Evolutionary conservation across 2,329 filamentous ascomycete species (phyloP), one percentile per base, ranked within the genome.

Genomic region (Nemania abortiva): DNA sequence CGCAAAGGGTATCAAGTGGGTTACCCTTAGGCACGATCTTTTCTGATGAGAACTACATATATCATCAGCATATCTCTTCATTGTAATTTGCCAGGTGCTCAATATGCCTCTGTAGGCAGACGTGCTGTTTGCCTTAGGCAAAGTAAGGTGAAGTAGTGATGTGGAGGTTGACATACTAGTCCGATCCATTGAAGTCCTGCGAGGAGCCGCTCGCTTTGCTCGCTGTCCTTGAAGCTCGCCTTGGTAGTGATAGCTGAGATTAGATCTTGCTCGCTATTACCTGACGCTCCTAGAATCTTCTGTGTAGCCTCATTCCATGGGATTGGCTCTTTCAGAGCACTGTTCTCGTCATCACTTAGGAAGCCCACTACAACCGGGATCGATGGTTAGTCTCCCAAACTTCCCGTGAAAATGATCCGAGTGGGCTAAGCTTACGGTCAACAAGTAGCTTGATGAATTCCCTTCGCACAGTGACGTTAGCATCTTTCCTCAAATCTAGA

Each of bases 1-100:
- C 94, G 83, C 94, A 97, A 47, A 97, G 89, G n/a, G 92, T 95
- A 81, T 97, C 95, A 27, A 97, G 88, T 3, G 94, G 92, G 84
- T 93, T 97, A 60, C 90, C 91, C n/a, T 34, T 55, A 1, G 68
- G 68, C 13, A 55, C 34, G 49, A 57, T 68, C 42, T 70, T 63
- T 24, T 71, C 56, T 6, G 53, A 47, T 6, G 63, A 69, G 24
- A 70, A 53, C 54, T 65, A 22, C n/a, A 65, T 3, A 27, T 9
- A 6, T 27, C 15, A n/a, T 59, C n/a, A 65, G 57, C 45, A 4
- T 90, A 6, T 24, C 13, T 29, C 0, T 22, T 29, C 27, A 61
- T 31, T 9, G 18, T 6, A n/a, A 37, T n/a, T n/a, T 27, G 6
- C 1, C 31, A 13, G 34, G 34, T 29, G 15, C 2, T 13, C 9